Base-by-base conservation (phyloP, 108 stramenopile species). In the Conticribra weissflogii region DNA sequence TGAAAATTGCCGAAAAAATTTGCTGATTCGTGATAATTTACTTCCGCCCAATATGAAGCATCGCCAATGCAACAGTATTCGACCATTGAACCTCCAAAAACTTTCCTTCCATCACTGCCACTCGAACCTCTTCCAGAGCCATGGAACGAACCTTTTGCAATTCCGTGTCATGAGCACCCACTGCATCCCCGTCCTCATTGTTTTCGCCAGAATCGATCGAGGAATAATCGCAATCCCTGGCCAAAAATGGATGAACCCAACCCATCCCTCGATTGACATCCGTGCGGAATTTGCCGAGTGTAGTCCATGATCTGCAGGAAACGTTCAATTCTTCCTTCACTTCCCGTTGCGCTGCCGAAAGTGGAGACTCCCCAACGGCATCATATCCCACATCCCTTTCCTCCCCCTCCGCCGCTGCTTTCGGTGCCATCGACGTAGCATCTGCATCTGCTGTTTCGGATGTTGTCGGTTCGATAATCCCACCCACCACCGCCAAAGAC, bases 231-330 rank as follows among this genome's bases (percentile, higher is more conserved):
- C 93, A 94, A 14, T 84, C 70, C 22, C 63, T 59, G 3, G 90
- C 90, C 12, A 91, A 50, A 59, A 79, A 94, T 3, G 65, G 55
- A 54, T 88, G 70, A 7, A 87, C 60, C 92, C 91, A 93, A 0
- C 91, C 91, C 85, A 88, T 83, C 9, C 91, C 91, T 34, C 91
- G 78, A 63, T 93, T 93, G 0, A 93, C 91, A 73, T 93, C 91
- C 3, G 88, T 88, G 3, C 88, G 76, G 74, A 72, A 89, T 27
- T 82, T 83, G 52, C 91, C 91, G 33, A 93, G 57, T 29, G 72
- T 58, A 16, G 72, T 67, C 65, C 86, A 88, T 4, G 69, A 49
- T 34, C 75, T 21, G 60, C 91, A 93, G 5, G 19, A 29, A 5
- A 89, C 31, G 23, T 77, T 64, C 84, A 88, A 79, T 68, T 93